phyloP scores from a whole-genome alignment of 2,329 filamentous ascomycete species.

The Cercospora sp. region DNA sequence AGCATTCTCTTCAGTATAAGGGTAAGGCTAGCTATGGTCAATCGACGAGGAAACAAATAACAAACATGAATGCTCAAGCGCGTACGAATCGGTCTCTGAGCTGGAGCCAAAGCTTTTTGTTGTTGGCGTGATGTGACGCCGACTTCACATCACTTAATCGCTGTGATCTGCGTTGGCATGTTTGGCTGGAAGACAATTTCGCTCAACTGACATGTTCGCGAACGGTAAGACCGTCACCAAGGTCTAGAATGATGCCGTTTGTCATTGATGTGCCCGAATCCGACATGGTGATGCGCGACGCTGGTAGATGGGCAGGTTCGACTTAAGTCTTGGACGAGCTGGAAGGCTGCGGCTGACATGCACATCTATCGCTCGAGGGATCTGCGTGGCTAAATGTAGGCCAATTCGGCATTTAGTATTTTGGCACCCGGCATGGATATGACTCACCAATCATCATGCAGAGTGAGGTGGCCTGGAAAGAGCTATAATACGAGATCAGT shows the following conservation, averaged over 20 bases:
- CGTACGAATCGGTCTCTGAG: slow-evolving; percentile 42
- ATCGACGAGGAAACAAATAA: neutral
- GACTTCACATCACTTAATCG: neutral
- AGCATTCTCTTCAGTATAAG: slow-evolving; percentile 42
- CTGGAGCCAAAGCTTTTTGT: slow-evolving; percentile 39
- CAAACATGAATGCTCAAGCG: neutral
- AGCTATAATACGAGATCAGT: neutral
- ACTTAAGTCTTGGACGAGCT: neutral
- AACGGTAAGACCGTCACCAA: slow-evolving; percentile 12
- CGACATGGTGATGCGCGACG: neutral
- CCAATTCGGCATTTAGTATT: neutral
- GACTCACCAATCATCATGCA: neutral
- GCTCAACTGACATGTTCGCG: slow-evolving; percentile 22
- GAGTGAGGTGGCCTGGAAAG: neutral
- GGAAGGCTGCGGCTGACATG: neutral
- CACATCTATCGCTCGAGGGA: neutral
- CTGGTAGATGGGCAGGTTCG: neutral
- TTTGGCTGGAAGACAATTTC: neutral
- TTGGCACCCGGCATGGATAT: neutral
- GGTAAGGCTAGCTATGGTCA: slow-evolving; percentile 31
- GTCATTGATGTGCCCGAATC: neutral
- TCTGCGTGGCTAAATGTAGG: neutral
- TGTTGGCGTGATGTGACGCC: slow-evolving; percentile 34
- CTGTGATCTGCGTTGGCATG: neutral
- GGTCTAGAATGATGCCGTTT: slow-evolving; percentile 11